These are phyloP conservation scores for Artemisia annua DNA, from an alignment of 129 eudicot species.

Conservation along the genomic window DNA sequence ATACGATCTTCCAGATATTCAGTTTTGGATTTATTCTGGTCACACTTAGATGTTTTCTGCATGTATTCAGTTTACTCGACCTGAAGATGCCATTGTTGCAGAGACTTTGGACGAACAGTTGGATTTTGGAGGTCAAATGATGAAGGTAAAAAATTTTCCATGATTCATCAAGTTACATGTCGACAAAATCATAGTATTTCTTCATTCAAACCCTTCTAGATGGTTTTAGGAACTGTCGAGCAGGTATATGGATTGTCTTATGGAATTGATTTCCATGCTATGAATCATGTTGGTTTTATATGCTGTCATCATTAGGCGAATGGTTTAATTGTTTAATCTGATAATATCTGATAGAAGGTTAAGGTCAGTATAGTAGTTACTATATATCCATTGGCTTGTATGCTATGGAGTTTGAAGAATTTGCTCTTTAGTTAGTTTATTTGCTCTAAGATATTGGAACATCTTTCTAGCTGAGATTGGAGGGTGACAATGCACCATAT, in stretches of 20 bases:
- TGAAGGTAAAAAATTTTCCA: constrained; percentile 56
- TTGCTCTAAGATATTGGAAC: constrained; percentile 1
- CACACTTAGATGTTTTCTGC: constrained; percentile 8
- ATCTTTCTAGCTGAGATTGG: neutral
- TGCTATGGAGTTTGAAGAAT: constrained; percentile 7
- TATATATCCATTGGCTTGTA: constrained; percentile 4
- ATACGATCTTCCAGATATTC: neutral
- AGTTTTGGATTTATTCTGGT: neutral
- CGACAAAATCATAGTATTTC: too few relatives aligned
- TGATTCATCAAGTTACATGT: constrained; percentile 4
- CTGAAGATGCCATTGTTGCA: constrained; percentile 86
- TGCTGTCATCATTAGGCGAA: neutral
- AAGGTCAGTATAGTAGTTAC: neutral
- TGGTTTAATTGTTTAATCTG: neutral
- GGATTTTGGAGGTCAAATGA: constrained; percentile 88
- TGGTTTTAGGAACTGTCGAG: too few relatives aligned
- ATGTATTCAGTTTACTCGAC: constrained; percentile 68
- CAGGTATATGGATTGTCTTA: constrained; percentile 1
- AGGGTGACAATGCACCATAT: constrained; percentile 11
- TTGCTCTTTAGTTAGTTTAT: neutral
- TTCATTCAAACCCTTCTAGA: too few relatives aligned
- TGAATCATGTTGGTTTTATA: neutral
- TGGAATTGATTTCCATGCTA: neutral
- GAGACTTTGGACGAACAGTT: constrained; percentile 80
- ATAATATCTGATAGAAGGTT: neutral